Evolutionary conservation across 805 yeast genomes (phyloP), one percentile per base, ranked within the genome.

Genomic region (Wickerhamiella vanderwaltii): DNA sequence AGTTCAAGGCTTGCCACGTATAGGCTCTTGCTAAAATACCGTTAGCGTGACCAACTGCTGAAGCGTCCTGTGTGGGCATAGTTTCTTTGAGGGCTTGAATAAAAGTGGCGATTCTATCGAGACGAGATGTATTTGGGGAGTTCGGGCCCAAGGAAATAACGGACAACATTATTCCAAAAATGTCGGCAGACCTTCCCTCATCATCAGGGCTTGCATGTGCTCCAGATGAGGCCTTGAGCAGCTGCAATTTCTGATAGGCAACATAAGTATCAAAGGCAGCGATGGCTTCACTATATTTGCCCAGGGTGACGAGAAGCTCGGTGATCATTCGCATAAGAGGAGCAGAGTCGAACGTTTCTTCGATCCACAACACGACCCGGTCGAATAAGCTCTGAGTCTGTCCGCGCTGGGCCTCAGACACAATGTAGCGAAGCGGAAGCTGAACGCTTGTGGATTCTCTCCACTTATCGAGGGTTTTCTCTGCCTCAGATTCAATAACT

Each of bases 291-390:
- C 34, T 44, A 18, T 46, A 46, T n/a, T 50, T 44, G 16, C 54
- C 54, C n/a, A 53, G 44, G 6, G 52, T 49, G 3, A 48, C 33
- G 6, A 60, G 46, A 7, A 58, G 44, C 41, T 51, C 52, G 13
- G 54, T 42, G 29, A 48, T 49, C 32, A 54, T 47, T 5, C 65
- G 54, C 56, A 60, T 50, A 17, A 61, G 48, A n/a, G 43, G 41
- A 5, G 55, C 50, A 5, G 65, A 61, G 45, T 62, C 60, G 46
- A 60, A 61, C 3, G 64, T 56, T 26, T 50, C 35, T 23, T 43
- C 41, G 19, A 49, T 46, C 9, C 53, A 53, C 16, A 46, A 35
- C 29, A 43, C 31, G 18, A 56, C 44, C 1, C 45, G 29, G 9
- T 42, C 45, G 6, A 48, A 39, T 1, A 55, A 43, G 17, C 37